phyloP scores from a whole-genome alignment of 352 stramenopile genomes.

The Phytophthora fragariaefolia region DNA sequence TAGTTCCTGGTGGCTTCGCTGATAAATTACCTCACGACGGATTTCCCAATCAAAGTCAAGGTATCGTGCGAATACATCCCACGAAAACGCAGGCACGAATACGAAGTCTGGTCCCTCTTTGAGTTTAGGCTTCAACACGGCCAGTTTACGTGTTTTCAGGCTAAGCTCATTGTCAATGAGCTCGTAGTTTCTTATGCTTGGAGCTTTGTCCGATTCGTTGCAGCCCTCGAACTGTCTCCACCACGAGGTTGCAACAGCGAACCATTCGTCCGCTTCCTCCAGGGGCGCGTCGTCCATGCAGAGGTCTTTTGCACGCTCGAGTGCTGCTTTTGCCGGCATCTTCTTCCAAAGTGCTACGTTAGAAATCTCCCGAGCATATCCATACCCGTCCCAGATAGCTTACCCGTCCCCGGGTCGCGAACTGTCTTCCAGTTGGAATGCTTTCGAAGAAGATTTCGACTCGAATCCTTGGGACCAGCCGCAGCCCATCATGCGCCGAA shows the following conservation, averaged over 20 bases:
- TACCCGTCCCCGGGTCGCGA: not conserved
- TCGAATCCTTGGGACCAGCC: slow-evolving; percentile 91
- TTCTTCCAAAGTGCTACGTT: slow-evolving; percentile 5
- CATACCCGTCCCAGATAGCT: not conserved
- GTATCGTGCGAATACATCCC: not conserved
- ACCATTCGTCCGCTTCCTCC: not conserved
- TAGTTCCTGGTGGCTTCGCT: not conserved
- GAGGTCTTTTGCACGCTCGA: not conserved
- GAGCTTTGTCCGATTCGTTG: not conserved
- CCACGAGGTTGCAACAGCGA: not conserved
- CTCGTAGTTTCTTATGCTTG: not conserved
- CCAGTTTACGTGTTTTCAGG: not conserved
- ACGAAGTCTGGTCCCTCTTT: not conserved
- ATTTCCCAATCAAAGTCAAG: slow-evolving; percentile 4
- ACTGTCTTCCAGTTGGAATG: not conserved
- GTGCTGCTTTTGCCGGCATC: not conserved
- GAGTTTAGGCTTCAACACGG: not conserved
- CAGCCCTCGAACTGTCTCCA: not conserved
- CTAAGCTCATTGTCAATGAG: slow-evolving; percentile 1
- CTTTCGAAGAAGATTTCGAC: slow-evolving; percentile 82
- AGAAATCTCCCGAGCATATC: no score
- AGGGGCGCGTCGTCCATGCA: not conserved
- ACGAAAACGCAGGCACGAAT: not conserved
- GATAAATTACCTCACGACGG: not conserved
- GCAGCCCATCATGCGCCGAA: slow-evolving; percentile 70